A percentile compares a stretch with the other conserved stretches of the same genome.
Conservation (phyloP, 2,329 filamentous ascomycete species). For the Tympanopsis confertula region DNA sequence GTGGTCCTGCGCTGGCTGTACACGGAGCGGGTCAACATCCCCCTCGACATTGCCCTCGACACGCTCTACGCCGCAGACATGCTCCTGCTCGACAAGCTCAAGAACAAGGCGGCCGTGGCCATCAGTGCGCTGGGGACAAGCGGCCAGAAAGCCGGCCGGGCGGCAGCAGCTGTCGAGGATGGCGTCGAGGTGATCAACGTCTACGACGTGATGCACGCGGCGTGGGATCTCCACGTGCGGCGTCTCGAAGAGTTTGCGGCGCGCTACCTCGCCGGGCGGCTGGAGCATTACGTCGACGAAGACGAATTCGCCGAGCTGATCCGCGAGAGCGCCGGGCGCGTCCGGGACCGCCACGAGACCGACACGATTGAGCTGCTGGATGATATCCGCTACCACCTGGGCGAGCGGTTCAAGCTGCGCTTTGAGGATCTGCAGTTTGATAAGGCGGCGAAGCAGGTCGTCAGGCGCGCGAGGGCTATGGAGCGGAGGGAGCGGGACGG, state of each 20-base stretch:
- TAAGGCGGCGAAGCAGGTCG: slow-evolving; percentile 63
- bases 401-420: slow-evolving; percentile 75
- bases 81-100: slow-evolving; percentile 83
- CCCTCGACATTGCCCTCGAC: slow-evolving; percentile 73
- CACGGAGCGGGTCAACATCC: slow-evolving; percentile 72
- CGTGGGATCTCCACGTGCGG: slow-evolving; percentile 81
- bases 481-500: slow-evolving; percentile 10
- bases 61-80: slow-evolving; percentile 85
- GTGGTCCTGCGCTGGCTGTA: slow-evolving; percentile 80
- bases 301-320: slow-evolving; percentile 79
- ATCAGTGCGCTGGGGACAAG: slow-evolving; percentile 85
- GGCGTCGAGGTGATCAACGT: slow-evolving; percentile 66
- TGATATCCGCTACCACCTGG: slow-evolving; percentile 87
- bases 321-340: slow-evolving; percentile 65
- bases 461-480: slow-evolving; percentile 14
- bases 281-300: slow-evolving; percentile 85
- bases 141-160: slow-evolving; percentile 19
- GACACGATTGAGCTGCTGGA: slow-evolving; percentile 92
- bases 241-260: slow-evolving; percentile 87
- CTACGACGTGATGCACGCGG: slow-evolving; percentile 84
- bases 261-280: slow-evolving; percentile 72
- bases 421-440: slow-evolving; percentile 81
- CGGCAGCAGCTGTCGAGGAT: slow-evolving; percentile 22
- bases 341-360: slow-evolving; percentile 74
- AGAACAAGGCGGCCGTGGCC: slow-evolving; percentile 74